Evolutionary conservation across 495 filamentous ascomycete species (phyloP).

Genomic region (Aspergillus haitiensis): DNA sequence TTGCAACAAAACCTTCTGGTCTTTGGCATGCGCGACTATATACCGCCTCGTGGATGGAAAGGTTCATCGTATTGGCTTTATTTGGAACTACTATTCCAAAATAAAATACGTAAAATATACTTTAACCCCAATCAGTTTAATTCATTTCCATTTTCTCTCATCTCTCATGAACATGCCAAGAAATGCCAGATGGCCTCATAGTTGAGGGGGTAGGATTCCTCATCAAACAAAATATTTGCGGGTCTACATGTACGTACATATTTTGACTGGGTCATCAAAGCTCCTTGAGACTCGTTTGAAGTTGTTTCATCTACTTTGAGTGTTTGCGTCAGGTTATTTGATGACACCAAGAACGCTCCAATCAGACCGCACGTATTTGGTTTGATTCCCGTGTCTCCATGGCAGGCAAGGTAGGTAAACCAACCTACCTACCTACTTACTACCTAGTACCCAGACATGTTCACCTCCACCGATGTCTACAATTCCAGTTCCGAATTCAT

Average conservation of each 20-base stretch:
- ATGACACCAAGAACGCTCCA: slow-evolving; percentile 7
- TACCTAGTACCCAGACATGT: not conserved
- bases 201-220: slow-evolving; percentile 19
- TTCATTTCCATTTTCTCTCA: slow-evolving; percentile 16
- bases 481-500: not conserved
- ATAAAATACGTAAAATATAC: not conserved
- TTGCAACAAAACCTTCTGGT: not conserved
- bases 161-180: slow-evolving; percentile 34
- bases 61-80: not conserved
- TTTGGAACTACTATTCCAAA: not conserved
- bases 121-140: slow-evolving; percentile 9
- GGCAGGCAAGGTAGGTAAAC: not conserved
- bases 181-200: slow-evolving; percentile 47
- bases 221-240: slow-evolving; percentile 10
- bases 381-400: not conserved
- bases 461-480: not conserved
- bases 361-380: slow-evolving; percentile 15
- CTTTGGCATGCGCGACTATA: not conserved
- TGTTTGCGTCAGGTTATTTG: not conserved
- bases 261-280: not conserved
- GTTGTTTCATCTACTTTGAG: not conserved
- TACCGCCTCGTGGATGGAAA: not conserved
- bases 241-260: not conserved
- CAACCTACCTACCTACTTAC: not conserved
- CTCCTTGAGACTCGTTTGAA: slow-evolving; percentile 4